Conservation (phyloP, 1,284 basidiomycete genomes). For the Anthracocystis walkeri region DNA sequence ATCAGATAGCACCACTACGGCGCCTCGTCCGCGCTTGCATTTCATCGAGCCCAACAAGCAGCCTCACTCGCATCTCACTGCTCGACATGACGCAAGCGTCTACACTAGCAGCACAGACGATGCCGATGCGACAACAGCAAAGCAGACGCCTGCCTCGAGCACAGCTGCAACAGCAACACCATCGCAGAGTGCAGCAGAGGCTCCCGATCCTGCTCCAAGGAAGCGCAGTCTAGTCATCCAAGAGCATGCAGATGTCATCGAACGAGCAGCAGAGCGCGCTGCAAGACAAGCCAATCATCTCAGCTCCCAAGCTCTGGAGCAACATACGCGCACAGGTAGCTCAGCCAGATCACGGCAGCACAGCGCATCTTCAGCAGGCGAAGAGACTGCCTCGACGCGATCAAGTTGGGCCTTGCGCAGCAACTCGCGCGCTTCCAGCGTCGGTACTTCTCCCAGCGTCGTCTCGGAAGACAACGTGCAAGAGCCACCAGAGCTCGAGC, state of each 20-base stretch:
- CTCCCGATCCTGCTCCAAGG: conserved; percentile 15
- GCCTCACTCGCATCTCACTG: background rate
- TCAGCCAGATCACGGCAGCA: conserved; percentile 20
- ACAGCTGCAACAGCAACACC: background rate
- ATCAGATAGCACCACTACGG: background rate
- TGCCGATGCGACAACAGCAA: background rate
- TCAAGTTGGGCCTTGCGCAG: conserved; percentile 44
- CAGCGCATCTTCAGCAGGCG: conserved; percentile 47
- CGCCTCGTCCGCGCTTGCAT: conserved; percentile 31
- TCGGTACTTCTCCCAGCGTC: conserved; percentile 31
- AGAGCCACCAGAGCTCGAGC: conserved; percentile 3
- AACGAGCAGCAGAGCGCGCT: conserved; percentile 48
- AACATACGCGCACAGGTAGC: conserved; percentile 13
- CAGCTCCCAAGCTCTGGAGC: conserved; percentile 25
- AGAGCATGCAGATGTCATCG: conserved; percentile 46
- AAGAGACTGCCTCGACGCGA: conserved; percentile 45
- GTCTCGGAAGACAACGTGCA: conserved; percentile 13
- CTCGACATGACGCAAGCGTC: conserved; percentile 3
- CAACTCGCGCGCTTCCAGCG: conserved; percentile 34
- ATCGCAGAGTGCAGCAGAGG: conserved; percentile 1
- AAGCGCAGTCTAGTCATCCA: conserved; percentile 52
- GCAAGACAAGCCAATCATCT: conserved; percentile 25
- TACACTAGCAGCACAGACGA: background rate
- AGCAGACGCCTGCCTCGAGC: background rate
- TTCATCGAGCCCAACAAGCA: conserved; percentile 39